Evolutionary conservation across 176 grass and related monocot genomes (phyloP).

Genomic region (Saccharum spontaneum): DNA sequence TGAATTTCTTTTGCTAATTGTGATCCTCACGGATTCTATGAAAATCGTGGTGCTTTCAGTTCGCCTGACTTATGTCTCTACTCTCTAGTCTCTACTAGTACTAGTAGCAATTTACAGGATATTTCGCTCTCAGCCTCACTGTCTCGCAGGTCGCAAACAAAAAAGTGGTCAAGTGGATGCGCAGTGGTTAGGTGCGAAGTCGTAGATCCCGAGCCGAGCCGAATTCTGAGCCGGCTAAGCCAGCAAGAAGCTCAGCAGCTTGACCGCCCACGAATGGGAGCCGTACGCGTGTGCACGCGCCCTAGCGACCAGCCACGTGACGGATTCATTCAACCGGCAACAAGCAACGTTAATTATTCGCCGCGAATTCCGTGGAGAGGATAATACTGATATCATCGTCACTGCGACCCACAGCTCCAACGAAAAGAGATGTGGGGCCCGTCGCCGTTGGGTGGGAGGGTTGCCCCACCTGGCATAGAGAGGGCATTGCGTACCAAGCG

Average conservation of each 20-base stretch:
- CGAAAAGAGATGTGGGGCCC: background rate
- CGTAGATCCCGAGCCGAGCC: background rate
- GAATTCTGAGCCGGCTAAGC: background rate
- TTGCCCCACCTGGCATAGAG: constrained; percentile 2
- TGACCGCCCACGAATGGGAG: background rate
- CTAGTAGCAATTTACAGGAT: background rate
- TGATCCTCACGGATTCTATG: background rate
- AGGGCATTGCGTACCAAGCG: background rate
- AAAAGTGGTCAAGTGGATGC: background rate
- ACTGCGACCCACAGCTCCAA: background rate
- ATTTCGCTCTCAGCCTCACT: background rate
- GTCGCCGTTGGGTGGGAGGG: background rate
- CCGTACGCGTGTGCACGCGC: background rate
- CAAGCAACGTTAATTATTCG: constrained; percentile 34
- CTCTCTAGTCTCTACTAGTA: background rate
- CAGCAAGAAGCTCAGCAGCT: background rate
- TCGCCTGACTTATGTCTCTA: background rate
- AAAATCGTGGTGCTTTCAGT: background rate
- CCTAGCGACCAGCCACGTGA: constrained; percentile 27
- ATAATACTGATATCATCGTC: background rate
- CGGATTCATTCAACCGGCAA: background rate
- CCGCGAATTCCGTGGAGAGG: constrained; percentile 15
- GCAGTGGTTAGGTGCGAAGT: background rate
- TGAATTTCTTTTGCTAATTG: background rate
- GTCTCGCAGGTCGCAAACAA: background rate